These are phyloP conservation scores for Fraxinus platypoda DNA, from an alignment of 305 asterid genomes.

Conservation along the genomic window DNA sequence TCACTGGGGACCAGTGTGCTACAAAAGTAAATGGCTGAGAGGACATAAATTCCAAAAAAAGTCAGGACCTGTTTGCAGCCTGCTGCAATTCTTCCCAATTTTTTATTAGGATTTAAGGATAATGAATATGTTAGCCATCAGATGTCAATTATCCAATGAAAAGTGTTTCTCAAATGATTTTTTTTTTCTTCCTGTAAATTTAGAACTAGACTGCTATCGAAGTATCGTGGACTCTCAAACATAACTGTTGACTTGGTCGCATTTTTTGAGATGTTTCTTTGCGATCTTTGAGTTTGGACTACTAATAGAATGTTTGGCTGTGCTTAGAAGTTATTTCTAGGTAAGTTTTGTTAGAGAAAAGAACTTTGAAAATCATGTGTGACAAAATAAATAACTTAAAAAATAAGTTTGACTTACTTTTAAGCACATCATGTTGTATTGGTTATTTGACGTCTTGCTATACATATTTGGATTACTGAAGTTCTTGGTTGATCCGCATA, in stretches of 20 bases:
- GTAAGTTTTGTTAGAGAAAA: neutral
- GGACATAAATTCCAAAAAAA: neutral
- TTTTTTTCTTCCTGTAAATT: neutral
- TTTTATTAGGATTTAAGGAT: neutral
- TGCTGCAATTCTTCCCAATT: neutral
- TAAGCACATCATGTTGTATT: neutral
- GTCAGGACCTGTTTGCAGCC: neutral
- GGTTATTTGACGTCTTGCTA: neutral
- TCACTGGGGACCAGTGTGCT: neutral
- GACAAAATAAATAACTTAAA: neutral
- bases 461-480: neutral
- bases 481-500: neutral
- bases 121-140: neutral
- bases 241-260: neutral
- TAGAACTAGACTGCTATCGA: neutral
- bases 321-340: neutral
- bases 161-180: neutral
- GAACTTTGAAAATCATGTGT: neutral
- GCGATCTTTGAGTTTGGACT: neutral
- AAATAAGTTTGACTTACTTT: neutral
- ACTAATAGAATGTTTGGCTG: neutral
- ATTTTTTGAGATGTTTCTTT: neutral
- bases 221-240: neutral
- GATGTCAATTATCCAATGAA: neutral
- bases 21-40: neutral